Evolutionary conservation across 2,329 filamentous ascomycete species (phyloP).

Genomic region (Penicillium fuscoglaucum): DNA sequence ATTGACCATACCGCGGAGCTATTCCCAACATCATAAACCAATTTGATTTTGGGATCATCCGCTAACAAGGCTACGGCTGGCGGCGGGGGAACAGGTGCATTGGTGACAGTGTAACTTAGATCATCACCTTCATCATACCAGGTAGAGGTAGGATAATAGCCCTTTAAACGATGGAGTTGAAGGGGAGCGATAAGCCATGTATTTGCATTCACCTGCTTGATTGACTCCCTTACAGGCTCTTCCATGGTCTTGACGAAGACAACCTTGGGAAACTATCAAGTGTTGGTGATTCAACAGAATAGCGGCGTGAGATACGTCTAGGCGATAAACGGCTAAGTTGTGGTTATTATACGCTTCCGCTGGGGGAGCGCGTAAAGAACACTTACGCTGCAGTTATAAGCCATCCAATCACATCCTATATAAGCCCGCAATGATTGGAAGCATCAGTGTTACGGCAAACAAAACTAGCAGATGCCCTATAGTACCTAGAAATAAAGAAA

Average conservation of each 20-base stretch:
- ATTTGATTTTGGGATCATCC: background rate
- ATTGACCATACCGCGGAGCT: slow-evolving; percentile 25
- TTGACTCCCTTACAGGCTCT: background rate
- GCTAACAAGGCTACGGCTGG: background rate
- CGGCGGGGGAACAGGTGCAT: background rate
- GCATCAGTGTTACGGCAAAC: too few relatives aligned
- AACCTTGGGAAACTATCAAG: too few relatives aligned
- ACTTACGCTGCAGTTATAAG: too few relatives aligned
- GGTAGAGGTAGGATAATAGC: background rate
- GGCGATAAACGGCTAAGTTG: too few relatives aligned
- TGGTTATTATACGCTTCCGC: too few relatives aligned
- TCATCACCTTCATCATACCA: slow-evolving; percentile 4
- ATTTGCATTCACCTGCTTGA: slow-evolving; percentile 1
- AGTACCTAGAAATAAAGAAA: too few relatives aligned
- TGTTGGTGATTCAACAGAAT: too few relatives aligned
- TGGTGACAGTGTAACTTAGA: background rate
- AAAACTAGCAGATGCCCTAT: too few relatives aligned
- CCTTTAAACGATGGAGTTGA: background rate
- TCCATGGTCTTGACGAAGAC: background rate
- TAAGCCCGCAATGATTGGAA: too few relatives aligned
- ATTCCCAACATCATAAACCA: slow-evolving; percentile 23
- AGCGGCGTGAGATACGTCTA: too few relatives aligned
- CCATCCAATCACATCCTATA: too few relatives aligned
- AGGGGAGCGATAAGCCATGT: slow-evolving; percentile 3
- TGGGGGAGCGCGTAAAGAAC: too few relatives aligned